Conservation (phyloP, 495 filamentous ascomycete genomes). For the Delitschia confertaspora region DNA sequence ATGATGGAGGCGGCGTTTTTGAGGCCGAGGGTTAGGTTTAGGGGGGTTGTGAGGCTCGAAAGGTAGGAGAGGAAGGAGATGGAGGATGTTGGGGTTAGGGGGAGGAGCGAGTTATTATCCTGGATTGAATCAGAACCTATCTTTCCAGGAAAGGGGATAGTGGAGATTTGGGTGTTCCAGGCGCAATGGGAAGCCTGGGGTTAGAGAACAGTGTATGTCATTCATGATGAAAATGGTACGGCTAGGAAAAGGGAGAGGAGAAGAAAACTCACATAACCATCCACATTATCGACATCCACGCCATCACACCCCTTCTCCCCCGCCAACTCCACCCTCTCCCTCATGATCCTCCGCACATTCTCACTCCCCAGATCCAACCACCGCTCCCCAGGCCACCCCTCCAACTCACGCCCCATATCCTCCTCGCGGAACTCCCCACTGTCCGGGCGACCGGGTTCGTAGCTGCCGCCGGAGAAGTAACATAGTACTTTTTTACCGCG, state of each 20-base stretch:
- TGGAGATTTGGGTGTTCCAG: not conserved
- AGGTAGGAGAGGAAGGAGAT: constrained; percentile 53
- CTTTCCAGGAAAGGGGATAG: no score
- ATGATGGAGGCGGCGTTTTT: constrained; percentile 60
- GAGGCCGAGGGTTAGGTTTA: constrained; percentile 48
- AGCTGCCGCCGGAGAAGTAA: constrained; percentile 64
- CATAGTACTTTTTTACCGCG: constrained; percentile 54
- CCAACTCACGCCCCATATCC: constrained; percentile 47
- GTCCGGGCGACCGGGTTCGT: constrained; percentile 52
- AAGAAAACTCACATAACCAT: constrained; percentile 44
- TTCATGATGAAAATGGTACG: not conserved
- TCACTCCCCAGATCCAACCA: constrained; percentile 54
- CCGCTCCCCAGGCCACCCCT: constrained; percentile 56
- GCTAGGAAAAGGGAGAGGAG: not conserved
- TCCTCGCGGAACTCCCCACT: constrained; percentile 40
- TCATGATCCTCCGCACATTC: constrained; percentile 56
- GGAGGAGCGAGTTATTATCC: constrained; percentile 49
- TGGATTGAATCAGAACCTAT: constrained; percentile 9
- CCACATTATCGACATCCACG: constrained; percentile 65
- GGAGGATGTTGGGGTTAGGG: constrained; percentile 46
- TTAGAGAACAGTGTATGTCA: no score
- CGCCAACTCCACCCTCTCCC: constrained; percentile 47
- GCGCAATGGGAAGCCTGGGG: no score
- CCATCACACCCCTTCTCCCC: constrained; percentile 56
- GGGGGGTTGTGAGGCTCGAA: constrained; percentile 41